Base-by-base conservation (phyloP, 2,329 filamentous ascomycete genomes). In the Nemania diffusa region DNA sequence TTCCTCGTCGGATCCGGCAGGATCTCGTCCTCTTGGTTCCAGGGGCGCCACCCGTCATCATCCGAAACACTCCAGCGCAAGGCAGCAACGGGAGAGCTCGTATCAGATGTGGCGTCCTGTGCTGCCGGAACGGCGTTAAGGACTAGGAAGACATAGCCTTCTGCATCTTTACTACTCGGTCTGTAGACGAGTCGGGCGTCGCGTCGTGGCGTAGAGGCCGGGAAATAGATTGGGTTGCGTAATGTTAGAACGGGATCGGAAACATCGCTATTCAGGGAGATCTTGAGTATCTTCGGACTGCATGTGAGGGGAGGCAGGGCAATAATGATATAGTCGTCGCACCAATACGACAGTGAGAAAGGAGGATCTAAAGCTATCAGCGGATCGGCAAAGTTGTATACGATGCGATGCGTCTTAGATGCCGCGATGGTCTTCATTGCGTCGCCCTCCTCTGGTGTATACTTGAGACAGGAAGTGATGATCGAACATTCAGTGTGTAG, bases 241-340 rank as follows among this genome's bases (percentile, higher is more conserved):
- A 68, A 8, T 17, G 66, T 68, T 8, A 37, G 48, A 37, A 68
- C 44, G 1, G 63, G 13, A 7, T 42, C 20, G 4, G 32, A 55
- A 17, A 9, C 20, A 22, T 40, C 34, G 34, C 37, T 5, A 26
- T 62, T 29, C 26, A 68, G 53, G 2, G 52, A n/a, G 5, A 68
- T 58, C 40, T 68, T 68, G 13, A 68, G 57, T 13, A 68, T 66
- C 48, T 62, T 65, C 1, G 66, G 62, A n/a, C 59, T 52, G 48
- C 66, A 68, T 34, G 62, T 68, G 22, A 68, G 57, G 0, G 63
- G 57, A 5, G 66, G 66, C n/a, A 68, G 24, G 5, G 62, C 66
- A 46, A 68, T 8, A 11, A 68, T 29, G 13, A 68, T 11, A 15
- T 62, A 20, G 4, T 29, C 1, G 15, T 65, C 58, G 4, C 52